Conservation (phyloP, 2,329 filamentous ascomycete species). For the Arthrobotrys pseudoclavata region DNA sequence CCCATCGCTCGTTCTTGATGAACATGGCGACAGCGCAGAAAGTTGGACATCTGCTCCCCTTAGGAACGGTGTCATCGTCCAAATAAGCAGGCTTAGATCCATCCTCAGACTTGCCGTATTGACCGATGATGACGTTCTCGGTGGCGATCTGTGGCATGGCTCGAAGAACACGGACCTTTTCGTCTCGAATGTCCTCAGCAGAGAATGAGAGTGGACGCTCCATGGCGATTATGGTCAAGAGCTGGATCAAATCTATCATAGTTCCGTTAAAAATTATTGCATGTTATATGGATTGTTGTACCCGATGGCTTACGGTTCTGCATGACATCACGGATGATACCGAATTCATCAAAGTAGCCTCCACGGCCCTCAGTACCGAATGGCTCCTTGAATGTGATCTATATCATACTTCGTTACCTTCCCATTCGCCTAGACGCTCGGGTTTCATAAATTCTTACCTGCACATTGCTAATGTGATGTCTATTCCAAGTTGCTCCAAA, state of each 20-base stretch:
- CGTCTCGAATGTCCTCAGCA: constrained; percentile 96
- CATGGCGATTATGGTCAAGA: constrained; percentile 96
- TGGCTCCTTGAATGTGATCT: constrained; percentile 98
- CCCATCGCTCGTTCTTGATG: constrained; percentile 99
- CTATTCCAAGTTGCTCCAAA: constrained; percentile 99
- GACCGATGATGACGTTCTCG: constrained; percentile 99
- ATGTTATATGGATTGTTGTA: not conserved
- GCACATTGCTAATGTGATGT: constrained; percentile 98
- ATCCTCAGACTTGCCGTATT: constrained; percentile 96
- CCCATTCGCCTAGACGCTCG: constrained; percentile 65
- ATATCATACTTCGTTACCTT: constrained; percentile 39
- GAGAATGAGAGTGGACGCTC: constrained; percentile 98
- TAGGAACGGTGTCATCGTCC: constrained; percentile 97
- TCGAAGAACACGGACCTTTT: constrained; percentile 96
- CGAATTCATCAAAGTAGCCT: constrained; percentile 99
- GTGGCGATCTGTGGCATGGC: constrained; percentile 95
- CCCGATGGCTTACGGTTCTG: constrained; percentile 80
- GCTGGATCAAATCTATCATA: constrained; percentile 82
- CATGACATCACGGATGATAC: constrained; percentile 99
- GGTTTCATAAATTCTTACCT: constrained; percentile 67
- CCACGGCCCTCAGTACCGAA: constrained; percentile 98
- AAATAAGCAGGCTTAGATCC: constrained; percentile 98
- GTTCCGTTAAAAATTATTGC: not conserved
- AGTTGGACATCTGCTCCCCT: constrained; percentile 96
- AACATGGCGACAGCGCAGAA: constrained; percentile 98